phyloP scores from a whole-genome alignment of 164 flowering plant species.

The Stephania yunnanensis region DNA sequence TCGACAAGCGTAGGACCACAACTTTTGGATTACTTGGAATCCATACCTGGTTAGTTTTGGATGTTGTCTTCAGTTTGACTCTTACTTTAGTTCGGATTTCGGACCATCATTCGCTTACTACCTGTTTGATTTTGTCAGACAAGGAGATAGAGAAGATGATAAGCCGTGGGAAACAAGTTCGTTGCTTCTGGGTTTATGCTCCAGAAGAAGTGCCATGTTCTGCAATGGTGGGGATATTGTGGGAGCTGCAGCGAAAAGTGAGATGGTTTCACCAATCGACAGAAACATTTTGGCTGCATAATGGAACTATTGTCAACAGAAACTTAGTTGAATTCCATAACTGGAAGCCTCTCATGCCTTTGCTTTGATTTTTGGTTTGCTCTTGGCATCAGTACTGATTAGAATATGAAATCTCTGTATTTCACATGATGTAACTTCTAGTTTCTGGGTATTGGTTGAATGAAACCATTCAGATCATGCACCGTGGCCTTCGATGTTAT shows the following conservation, averaged over 20 bases:
- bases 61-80: not conserved
- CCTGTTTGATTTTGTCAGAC: slow-evolving; percentile 38
- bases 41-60: slow-evolving; percentile 61
- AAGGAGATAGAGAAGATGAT: slow-evolving; percentile 61
- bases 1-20: slow-evolving; percentile 58
- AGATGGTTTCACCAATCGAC: slow-evolving; percentile 82
- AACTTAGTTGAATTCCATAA: slow-evolving; percentile 49
- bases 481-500: not conserved
- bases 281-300: slow-evolving; percentile 97
- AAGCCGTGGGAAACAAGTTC: slow-evolving; percentile 55
- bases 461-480: not conserved
- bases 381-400: not conserved
- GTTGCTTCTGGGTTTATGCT: slow-evolving; percentile 80
- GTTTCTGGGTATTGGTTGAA: not conserved
- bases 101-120: not conserved
- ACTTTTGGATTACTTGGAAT: slow-evolving; percentile 71
- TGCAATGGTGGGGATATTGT: slow-evolving; percentile 66
- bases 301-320: slow-evolving; percentile 65
- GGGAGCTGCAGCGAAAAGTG: slow-evolving; percentile 93
- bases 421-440: too few species aligned
- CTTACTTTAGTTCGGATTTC: not conserved
- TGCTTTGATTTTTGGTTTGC: slow-evolving; percentile 41
- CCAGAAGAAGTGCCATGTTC: slow-evolving; percentile 67
- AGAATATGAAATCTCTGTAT: not conserved
- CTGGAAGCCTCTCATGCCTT: slow-evolving; percentile 79